phyloP scores from a whole-genome alignment of 2,329 filamentous ascomycete genomes.

The Lasiodiplodia sp. region DNA sequence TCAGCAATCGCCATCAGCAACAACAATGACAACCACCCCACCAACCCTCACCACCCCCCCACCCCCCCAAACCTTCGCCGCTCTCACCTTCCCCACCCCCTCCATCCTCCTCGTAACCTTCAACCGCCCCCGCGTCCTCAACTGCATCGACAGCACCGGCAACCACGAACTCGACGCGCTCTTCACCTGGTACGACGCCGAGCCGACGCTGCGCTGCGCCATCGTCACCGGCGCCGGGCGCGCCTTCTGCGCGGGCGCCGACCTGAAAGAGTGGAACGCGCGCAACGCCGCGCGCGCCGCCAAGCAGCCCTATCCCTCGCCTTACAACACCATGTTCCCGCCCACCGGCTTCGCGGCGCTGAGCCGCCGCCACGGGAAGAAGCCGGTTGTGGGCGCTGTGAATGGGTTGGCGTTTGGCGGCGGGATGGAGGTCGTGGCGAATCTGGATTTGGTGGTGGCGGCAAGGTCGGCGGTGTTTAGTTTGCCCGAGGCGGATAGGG shows the following conservation, averaged over 20 bases:
- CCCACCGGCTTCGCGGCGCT: constrained; percentile 61
- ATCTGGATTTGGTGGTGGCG: constrained; percentile 40
- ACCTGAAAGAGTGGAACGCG: constrained; percentile 36
- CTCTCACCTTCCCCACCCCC: constrained; percentile 23
- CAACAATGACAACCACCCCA: too few species aligned
- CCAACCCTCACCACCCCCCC: constrained; percentile 35
- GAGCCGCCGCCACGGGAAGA: constrained; percentile 63
- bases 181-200: constrained; percentile 30
- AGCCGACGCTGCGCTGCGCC: constrained; percentile 29
- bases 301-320: neutral
- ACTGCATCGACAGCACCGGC: constrained; percentile 31
- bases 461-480: constrained; percentile 36
- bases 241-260: constrained; percentile 34
- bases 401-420: constrained; percentile 56
- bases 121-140: constrained; percentile 31
- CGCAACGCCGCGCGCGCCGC: neutral
- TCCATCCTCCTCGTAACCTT: constrained; percentile 31
- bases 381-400: constrained; percentile 66
- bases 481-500: constrained; percentile 39
- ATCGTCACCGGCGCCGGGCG: constrained; percentile 33
- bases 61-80: constrained; percentile 41
- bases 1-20: too few species aligned
- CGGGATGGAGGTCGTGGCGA: constrained; percentile 38
- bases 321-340: neutral
- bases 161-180: constrained; percentile 30